phyloP scores from a whole-genome alignment of 495 filamentous ascomycete species.

The Penicillium mononematosum region DNA sequence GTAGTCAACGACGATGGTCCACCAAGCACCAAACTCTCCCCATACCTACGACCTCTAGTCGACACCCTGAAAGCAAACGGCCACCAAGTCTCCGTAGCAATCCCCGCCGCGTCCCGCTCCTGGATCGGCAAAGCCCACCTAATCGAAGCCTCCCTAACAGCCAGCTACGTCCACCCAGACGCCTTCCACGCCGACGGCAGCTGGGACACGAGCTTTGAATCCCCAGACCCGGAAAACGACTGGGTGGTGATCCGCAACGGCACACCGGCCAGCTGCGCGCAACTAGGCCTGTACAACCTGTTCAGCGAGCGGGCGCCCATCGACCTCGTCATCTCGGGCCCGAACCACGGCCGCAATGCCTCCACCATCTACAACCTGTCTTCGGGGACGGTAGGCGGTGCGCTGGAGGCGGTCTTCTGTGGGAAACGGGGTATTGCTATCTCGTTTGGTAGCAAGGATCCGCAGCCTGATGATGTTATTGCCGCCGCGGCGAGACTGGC shows the following conservation, averaged over 20 bases:
- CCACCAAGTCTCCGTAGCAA: conserved; percentile 84
- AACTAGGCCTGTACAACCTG: conserved; percentile 86
- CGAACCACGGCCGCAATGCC: conserved; percentile 93
- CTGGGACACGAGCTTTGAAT: conserved; percentile 28
- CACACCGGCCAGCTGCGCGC: conserved; percentile 82
- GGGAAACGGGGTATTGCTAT: conserved; percentile 74
- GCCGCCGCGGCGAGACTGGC: conserved; percentile 62
- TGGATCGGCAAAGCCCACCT: conserved; percentile 99
- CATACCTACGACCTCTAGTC: conserved; percentile 85
- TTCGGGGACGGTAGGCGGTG: conserved; percentile 86
- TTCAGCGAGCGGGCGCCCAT: conserved; percentile 71
- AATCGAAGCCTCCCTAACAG: conserved; percentile 78
- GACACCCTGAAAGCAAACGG: conserved; percentile 71
- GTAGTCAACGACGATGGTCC: conserved; percentile 94
- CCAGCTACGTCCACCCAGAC: conserved; percentile 73
- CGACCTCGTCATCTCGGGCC: conserved; percentile 85
- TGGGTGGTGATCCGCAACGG: conserved; percentile 89
- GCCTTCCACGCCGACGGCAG: conserved; percentile 56
- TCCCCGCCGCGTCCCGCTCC: conserved; percentile 85
- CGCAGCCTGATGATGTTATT: conserved; percentile 69
- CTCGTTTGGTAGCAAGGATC: conserved; percentile 75
- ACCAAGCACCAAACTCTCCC: conserved; percentile 79
- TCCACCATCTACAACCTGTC: conserved; percentile 88
- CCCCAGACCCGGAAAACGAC: conserved; percentile 49
- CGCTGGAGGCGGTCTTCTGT: conserved; percentile 87